These are phyloP conservation scores for Nelumbo lutea DNA, from an alignment of 164 flowering plant species.

Conservation along the genomic window DNA sequence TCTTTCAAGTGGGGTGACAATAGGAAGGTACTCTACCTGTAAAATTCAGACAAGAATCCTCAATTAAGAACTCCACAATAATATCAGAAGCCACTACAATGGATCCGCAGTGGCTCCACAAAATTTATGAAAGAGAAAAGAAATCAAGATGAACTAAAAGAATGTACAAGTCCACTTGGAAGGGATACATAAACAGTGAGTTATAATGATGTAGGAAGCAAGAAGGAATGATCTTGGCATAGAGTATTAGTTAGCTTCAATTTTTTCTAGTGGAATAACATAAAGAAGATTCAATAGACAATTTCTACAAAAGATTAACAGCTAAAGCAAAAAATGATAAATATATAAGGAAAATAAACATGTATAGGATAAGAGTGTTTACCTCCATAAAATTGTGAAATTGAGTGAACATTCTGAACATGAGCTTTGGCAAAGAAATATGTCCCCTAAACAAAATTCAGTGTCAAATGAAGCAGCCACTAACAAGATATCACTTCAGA, in stretches of 20 bases:
- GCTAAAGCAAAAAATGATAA: not conserved
- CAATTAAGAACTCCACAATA: not conserved
- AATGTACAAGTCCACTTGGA: no score
- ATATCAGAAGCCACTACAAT: not conserved
- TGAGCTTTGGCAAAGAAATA: constrained; percentile 66
- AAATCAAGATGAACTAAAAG: no score
- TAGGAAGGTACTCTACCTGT: constrained; percentile 93
- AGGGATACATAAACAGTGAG: no score
- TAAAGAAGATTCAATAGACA: not conserved
- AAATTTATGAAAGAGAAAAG: no score
- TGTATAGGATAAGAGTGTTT: constrained; percentile 1
- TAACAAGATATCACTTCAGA: not conserved
- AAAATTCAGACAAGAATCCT: constrained; percentile 2
- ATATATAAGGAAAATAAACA: not conserved
- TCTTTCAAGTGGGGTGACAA: constrained; percentile 50
- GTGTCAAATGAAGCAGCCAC: constrained; percentile 6
- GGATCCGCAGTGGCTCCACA: not conserved
- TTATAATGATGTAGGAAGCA: no score
- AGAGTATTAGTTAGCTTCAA: no score
- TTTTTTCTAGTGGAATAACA: no score
- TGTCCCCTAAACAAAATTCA: constrained; percentile 60
- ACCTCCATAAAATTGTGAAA: constrained; percentile 99
- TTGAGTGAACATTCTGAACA: constrained; percentile 98
- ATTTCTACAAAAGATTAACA: not conserved
- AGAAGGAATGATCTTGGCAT: no score